A percentile compares a stretch with the other conserved stretches of the same genome.
Evolutionary conservation across 768 basidiomycete genomes (phyloP).

Genomic region (Pulveroboletus frians): DNA sequence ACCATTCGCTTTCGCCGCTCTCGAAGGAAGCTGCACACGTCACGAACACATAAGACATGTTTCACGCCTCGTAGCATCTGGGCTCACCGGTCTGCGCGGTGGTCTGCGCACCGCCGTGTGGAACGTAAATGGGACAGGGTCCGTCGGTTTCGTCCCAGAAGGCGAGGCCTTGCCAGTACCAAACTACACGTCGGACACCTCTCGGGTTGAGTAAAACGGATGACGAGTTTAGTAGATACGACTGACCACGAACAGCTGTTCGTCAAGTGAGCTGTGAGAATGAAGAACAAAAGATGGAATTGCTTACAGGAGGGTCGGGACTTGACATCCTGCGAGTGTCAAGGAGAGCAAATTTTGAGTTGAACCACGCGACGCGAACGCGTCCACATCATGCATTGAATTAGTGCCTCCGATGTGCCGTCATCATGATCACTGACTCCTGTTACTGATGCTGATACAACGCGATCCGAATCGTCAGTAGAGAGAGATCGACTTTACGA

Average conservation of each 20-base stretch:
- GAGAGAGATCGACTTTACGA: too few species aligned
- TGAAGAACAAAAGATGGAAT: not conserved
- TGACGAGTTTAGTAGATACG: not conserved
- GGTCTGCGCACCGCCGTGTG: not conserved
- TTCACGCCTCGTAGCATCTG: not conserved
- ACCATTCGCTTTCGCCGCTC: not conserved
- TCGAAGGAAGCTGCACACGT: not conserved
- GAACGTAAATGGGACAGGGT: conserved; percentile 6
- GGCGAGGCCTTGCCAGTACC: conserved; percentile 1
- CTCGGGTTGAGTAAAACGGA: not conserved
- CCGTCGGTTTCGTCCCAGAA: not conserved
- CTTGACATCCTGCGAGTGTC: not conserved
- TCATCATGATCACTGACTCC: too few species aligned
- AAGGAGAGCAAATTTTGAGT: not conserved
- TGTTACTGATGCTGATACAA: too few species aligned
- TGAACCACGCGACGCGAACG: too few species aligned
- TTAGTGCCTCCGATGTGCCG: too few species aligned
- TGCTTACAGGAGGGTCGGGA: not conserved
- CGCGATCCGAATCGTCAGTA: too few species aligned
- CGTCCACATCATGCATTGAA: too few species aligned
- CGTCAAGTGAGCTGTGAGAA: not conserved
- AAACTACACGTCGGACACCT: not conserved
- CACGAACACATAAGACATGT: not conserved
- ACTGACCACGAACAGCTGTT: conserved; percentile 5
- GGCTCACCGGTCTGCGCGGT: not conserved